Conservation (phyloP, 2,329 filamentous ascomycete genomes). For the Ophiostoma angusticollis region DNA sequence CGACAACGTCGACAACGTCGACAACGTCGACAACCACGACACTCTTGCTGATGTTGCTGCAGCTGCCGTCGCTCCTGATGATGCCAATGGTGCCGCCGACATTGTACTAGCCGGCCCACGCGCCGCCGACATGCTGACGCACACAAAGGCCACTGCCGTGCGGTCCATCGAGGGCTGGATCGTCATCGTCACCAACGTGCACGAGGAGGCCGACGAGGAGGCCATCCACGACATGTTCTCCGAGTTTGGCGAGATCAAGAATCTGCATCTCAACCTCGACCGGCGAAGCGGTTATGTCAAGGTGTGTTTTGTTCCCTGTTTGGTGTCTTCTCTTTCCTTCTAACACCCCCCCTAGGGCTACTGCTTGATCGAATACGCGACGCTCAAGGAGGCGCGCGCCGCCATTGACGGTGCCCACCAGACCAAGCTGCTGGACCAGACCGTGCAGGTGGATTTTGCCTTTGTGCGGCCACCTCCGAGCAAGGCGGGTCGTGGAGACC, state of each 20-base stretch:
- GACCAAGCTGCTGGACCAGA: slow-evolving; percentile 69
- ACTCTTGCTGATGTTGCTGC: too few species aligned
- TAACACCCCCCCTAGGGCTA: slow-evolving; percentile 49
- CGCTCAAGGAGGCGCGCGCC: slow-evolving; percentile 64
- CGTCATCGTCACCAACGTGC: slow-evolving; percentile 72
- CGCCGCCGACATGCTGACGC: slow-evolving; percentile 52
- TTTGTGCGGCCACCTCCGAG: slow-evolving; percentile 68
- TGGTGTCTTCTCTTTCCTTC: neutral
- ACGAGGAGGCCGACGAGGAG: slow-evolving; percentile 79
- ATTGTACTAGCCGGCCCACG: slow-evolving; percentile 4
- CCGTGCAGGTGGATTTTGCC: slow-evolving; percentile 68
- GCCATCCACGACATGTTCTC: slow-evolving; percentile 69
- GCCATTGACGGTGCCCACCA: slow-evolving; percentile 70
- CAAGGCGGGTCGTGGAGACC: slow-evolving; percentile 27
- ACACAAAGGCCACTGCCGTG: slow-evolving; percentile 63
- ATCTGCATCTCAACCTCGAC: slow-evolving; percentile 72
- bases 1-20: slow-evolving; percentile 4
- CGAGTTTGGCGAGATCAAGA: slow-evolving; percentile 79
- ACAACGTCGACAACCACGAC: slow-evolving; percentile 13
- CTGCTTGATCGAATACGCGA: slow-evolving; percentile 73
- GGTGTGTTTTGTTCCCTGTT: slow-evolving; percentile 32
- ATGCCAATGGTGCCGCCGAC: slow-evolving; percentile 16
- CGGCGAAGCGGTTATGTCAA: slow-evolving; percentile 77
- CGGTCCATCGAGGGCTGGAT: slow-evolving; percentile 87
- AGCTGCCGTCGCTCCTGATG: too few species aligned